A percentile compares a stretch with the other conserved stretches of the same genome.
Conservation (phyloP, 345 rosid species). For the Melaleuca quinquenervia region DNA sequence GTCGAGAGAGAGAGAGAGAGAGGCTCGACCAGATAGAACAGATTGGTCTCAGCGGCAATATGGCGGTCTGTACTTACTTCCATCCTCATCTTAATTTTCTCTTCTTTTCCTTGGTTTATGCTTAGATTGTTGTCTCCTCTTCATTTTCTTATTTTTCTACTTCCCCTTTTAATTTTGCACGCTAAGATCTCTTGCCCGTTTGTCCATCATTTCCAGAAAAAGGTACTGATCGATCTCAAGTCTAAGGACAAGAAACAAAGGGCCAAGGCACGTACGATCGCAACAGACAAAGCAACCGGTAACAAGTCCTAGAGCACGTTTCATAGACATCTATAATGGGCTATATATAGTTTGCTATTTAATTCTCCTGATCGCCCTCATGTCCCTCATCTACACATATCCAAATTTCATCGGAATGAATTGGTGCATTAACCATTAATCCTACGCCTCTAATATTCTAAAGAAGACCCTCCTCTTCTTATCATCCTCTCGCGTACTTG, state of each 20-base stretch:
- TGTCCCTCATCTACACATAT: too few relatives aligned
- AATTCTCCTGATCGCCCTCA: not conserved
- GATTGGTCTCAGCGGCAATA: not conserved
- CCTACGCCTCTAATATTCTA: too few relatives aligned
- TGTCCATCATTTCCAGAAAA: not conserved
- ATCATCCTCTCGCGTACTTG: not conserved
- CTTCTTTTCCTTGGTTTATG: not conserved
- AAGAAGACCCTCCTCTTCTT: not conserved
- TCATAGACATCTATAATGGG: not conserved
- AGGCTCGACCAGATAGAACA: not conserved
- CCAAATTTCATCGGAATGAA: too few relatives aligned
- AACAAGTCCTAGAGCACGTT: not conserved
- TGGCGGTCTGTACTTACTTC: not conserved
- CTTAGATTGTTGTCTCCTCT: not conserved
- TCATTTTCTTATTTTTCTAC: not conserved
- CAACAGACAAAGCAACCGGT: not conserved
- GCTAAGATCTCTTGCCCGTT: not conserved
- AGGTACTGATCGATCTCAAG: not conserved
- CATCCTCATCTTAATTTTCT: not conserved
- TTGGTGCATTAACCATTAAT: too few relatives aligned
- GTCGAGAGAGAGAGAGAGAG: not conserved
- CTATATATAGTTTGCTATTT: not conserved
- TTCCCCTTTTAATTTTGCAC: not conserved
- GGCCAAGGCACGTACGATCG: not conserved
- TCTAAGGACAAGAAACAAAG: not conserved